Evolutionary conservation across 164 flowering plant species (phyloP).

Genomic region (Kalanchoe fedtschenkoi): DNA sequence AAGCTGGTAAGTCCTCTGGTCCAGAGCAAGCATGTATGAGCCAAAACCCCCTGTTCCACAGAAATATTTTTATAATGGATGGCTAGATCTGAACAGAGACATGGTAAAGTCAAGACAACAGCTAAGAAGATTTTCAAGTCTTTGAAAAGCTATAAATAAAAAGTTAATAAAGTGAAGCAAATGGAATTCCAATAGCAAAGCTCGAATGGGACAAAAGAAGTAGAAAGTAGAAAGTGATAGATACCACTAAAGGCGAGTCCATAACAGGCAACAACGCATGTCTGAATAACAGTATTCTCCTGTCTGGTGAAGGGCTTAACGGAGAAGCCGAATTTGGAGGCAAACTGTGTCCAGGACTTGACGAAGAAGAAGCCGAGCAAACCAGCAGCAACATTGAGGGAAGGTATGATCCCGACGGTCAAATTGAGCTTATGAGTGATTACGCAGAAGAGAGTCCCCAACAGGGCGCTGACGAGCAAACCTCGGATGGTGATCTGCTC

Average conservation of each 20-base stretch:
- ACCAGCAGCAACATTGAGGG: constrained; percentile 81
- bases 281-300: constrained; percentile 90
- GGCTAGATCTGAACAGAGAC: no score
- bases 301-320: constrained; percentile 59
- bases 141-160: no score
- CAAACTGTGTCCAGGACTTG: constrained; percentile 62
- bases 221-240: no score
- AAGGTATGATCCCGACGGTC: constrained; percentile 80
- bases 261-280: constrained; percentile 90
- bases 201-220: no score
- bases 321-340: constrained; percentile 43
- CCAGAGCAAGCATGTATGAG: constrained; percentile 43
- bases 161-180: no score
- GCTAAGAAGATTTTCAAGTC: no score
- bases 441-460: constrained; percentile 69
- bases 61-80: no score
- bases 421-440: constrained; percentile 89
- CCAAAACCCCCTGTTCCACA: constrained; percentile 2
- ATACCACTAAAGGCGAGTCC: constrained; percentile 86
- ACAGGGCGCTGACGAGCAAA: constrained; percentile 47
- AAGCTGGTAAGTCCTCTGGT: constrained; percentile 75
- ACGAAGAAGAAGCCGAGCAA: constrained; percentile 79
- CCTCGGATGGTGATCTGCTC: constrained; percentile 85
- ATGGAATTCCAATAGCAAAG: no score
- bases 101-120: no score